These are phyloP conservation scores for Pisolithus tinctorius DNA, from an alignment of 768 basidiomycete species.

Conservation along the genomic window DNA sequence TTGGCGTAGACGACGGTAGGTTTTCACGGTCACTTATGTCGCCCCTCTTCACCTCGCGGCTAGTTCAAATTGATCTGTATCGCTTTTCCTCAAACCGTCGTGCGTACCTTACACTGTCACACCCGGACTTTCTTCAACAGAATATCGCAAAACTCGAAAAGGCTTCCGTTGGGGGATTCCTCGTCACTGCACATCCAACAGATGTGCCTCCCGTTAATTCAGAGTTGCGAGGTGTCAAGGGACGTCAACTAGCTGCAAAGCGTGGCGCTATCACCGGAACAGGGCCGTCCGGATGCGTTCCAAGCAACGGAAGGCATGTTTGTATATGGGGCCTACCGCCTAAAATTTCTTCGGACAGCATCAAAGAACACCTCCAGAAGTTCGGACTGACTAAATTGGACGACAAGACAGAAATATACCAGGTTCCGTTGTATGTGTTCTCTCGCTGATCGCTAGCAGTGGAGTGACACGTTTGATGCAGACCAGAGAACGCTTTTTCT, in stretches of 20 bases:
- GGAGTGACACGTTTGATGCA: constrained; percentile 8
- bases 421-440: constrained; percentile 42
- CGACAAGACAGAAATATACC: constrained; percentile 40
- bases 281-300: constrained; percentile 48
- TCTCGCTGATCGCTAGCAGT: constrained; percentile 3
- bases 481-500: constrained; percentile 34
- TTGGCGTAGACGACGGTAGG: constrained; percentile 39
- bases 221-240: constrained; percentile 32
- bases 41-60: constrained; percentile 5
- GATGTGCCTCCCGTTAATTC: constrained; percentile 20
- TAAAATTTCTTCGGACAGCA: constrained; percentile 26
- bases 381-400: constrained; percentile 38
- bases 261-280: constrained; percentile 29
- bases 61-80: constrained; percentile 56
- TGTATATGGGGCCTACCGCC: constrained; percentile 58
- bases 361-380: constrained; percentile 37
- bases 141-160: constrained; percentile 38
- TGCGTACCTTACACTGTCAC: constrained; percentile 51
- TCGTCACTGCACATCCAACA: constrained; percentile 30
- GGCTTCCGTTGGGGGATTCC: constrained; percentile 40
- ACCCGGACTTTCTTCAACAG: constrained; percentile 36
- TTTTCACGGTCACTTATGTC: not conserved
- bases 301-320: constrained; percentile 46
- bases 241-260: constrained; percentile 32
- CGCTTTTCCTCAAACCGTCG: constrained; percentile 53